Conservation (phyloP, 345 rosid genomes). For the Lepidium sativum region DNA sequence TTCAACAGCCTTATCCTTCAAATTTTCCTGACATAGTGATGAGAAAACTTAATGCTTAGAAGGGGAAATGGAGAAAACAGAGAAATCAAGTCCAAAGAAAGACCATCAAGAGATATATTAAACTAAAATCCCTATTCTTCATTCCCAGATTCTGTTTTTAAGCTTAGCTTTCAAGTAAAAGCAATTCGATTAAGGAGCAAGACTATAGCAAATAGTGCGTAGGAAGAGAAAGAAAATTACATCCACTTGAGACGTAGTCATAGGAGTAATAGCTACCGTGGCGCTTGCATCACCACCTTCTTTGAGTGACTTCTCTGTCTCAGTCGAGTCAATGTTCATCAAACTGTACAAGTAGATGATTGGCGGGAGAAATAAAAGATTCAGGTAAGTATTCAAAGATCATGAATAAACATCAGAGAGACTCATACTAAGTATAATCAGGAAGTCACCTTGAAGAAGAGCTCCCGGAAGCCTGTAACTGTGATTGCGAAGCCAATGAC, state of each 20-base stretch:
- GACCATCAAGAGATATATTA: background rate
- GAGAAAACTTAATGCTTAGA: background rate
- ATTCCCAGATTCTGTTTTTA: background rate
- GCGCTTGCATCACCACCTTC: background rate
- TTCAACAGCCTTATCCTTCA: background rate
- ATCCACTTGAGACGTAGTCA: background rate
- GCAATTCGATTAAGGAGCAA: background rate
- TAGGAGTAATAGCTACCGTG: background rate
- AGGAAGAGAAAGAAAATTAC: slow-evolving; percentile 7
- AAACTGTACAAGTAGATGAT: background rate
- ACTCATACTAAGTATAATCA: background rate
- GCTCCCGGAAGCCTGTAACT: background rate
- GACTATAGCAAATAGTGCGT: background rate
- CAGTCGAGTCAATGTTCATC: background rate
- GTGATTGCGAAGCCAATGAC: background rate
- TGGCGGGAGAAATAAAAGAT: background rate
- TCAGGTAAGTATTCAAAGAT: background rate
- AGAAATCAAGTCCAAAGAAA: background rate
- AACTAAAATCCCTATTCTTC: background rate
- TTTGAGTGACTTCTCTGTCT: background rate
- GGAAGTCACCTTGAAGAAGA: background rate
- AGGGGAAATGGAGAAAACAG: background rate
- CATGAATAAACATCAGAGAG: background rate
- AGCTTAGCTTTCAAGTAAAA: background rate
- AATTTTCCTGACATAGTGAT: background rate